Percentiles rank a stretch among this genome's conserved stretches.
These are phyloP conservation scores for Eucalyptus brandiana DNA, from an alignment of 345 rosid genomes.

Conservation along the genomic window DNA sequence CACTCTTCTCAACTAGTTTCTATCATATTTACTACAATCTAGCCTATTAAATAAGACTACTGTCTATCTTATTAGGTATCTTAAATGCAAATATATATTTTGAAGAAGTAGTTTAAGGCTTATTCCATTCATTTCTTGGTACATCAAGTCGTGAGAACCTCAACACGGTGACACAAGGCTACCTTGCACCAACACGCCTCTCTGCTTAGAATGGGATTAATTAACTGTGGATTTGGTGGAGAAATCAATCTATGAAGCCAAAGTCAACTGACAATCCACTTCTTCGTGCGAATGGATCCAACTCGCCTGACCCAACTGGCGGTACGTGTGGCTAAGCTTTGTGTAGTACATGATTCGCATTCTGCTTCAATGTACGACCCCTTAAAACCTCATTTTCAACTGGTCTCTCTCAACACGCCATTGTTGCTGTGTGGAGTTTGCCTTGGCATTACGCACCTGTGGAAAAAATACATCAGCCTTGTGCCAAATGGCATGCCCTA, in stretches of 20 bases:
- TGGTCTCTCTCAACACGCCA: neutral
- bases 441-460: neutral
- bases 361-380: neutral
- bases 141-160: neutral
- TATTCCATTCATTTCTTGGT: neutral
- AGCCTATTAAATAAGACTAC: neutral
- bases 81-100: neutral
- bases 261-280: neutral
- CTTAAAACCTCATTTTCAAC: neutral
- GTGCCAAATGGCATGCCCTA: neutral
- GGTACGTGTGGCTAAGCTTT: neutral
- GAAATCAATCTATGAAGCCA: neutral
- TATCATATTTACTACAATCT: neutral
- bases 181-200: neutral
- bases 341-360: neutral
- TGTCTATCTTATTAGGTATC: neutral
- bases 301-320: neutral
- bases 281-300: neutral
- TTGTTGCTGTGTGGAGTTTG: neutral
- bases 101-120: neutral
- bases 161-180: neutral
- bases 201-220: neutral
- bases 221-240: neutral
- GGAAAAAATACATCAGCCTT: neutral
- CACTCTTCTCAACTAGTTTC: neutral